phyloP scores from a whole-genome alignment of 441 rosid species.

The Pelargonium myrrhifolium region DNA sequence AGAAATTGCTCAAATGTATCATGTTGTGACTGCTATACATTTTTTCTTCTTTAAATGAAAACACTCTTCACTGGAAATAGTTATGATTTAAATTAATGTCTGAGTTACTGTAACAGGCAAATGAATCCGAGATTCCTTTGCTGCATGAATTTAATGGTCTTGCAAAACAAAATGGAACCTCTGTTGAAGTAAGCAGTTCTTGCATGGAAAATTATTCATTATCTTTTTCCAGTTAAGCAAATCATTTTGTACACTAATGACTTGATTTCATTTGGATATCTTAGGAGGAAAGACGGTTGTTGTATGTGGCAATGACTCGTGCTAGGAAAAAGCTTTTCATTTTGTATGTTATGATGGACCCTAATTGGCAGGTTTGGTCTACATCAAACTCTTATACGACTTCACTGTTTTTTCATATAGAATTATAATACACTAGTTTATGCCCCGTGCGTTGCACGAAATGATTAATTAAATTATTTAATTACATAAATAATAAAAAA shows the following conservation, averaged over 20 bases:
- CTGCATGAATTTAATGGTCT: slow-evolving; percentile 56
- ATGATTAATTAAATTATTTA: too few relatives aligned
- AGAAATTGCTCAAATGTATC: background rate
- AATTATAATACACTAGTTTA: background rate
- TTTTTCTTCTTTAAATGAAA: background rate
- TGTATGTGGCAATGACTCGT: slow-evolving; percentile 97
- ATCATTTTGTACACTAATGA: slow-evolving; percentile 10
- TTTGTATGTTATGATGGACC: slow-evolving; percentile 70
- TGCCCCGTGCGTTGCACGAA: too few relatives aligned
- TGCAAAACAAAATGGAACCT: slow-evolving; percentile 45
- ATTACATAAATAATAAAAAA: too few relatives aligned
- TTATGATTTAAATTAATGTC: slow-evolving; percentile 8
- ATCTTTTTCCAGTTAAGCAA: slow-evolving; percentile 3
- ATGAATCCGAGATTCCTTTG: slow-evolving; percentile 92
- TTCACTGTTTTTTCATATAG: slow-evolving; percentile 11
- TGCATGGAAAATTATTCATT: slow-evolving; percentile 14
- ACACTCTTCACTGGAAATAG: background rate
- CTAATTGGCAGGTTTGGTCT: slow-evolving; percentile 84
- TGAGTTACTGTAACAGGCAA: slow-evolving; percentile 46
- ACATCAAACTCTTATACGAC: slow-evolving; percentile 14
- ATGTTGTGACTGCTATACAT: background rate
- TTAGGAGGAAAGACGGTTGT: slow-evolving; percentile 87
- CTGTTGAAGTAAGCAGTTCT: slow-evolving; percentile 54
- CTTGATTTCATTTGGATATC: slow-evolving; percentile 20
- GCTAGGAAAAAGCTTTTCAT: slow-evolving; percentile 79